Percentiles rank a stretch among this genome's conserved stretches.
These are phyloP conservation scores for Xylaria arbuscula DNA, from an alignment of 2,329 filamentous ascomycete genomes.

Conservation along the genomic window DNA sequence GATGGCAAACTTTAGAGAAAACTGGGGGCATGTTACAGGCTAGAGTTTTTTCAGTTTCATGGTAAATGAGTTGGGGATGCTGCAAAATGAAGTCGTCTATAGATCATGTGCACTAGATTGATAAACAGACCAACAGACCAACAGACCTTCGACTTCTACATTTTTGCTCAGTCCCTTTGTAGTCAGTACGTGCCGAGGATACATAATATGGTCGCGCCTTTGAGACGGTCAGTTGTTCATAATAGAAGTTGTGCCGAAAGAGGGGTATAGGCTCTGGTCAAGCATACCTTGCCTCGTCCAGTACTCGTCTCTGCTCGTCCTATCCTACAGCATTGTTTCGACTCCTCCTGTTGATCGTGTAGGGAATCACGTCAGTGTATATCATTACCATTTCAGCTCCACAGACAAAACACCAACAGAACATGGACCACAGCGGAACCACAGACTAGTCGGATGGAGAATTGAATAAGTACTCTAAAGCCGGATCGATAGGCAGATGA, in stretches of 20 bases:
- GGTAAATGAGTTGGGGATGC: neutral
- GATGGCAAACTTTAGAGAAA: no score
- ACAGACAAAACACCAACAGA: neutral
- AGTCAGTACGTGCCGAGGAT: neutral
- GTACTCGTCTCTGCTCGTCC: no score
- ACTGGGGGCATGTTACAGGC: neutral
- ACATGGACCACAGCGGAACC: no score
- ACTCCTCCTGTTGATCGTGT: neutral
- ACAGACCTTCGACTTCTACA: neutral
- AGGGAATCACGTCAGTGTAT: neutral
- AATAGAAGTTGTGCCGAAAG: neutral
- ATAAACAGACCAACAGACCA: neutral
- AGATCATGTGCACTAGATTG: neutral
- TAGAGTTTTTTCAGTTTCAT: neutral
- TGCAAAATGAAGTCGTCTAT: constrained; percentile 10
- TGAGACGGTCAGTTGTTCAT: neutral
- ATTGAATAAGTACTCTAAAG: neutral
- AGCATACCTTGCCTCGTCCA: no score
- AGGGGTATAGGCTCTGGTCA: no score
- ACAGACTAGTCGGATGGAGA: neutral
- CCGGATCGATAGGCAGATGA: constrained; percentile 1
- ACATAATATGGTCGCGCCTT: neutral
- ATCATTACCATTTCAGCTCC: constrained; percentile 7
- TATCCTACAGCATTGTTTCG: no score
- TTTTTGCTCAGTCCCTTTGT: neutral